These are phyloP conservation scores for Candida dendrica DNA, from an alignment of 805 yeast genomes.

Conservation along the genomic window DNA sequence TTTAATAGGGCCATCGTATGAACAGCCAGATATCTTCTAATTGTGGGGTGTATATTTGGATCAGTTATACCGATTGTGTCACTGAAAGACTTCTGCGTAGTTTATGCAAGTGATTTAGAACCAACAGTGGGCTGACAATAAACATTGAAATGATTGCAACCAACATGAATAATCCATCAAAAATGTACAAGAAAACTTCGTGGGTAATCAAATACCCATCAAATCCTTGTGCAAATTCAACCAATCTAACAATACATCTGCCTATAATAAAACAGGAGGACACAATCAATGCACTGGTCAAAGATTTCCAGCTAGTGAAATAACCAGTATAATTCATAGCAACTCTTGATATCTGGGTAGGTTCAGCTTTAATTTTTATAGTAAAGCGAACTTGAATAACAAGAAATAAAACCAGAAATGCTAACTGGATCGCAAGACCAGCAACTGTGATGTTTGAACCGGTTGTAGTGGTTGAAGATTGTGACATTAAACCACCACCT, in stretches of 20 bases:
- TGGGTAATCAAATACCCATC: conserved; percentile 20
- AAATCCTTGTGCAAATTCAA: conserved; percentile 25
- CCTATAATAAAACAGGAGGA: conserved; percentile 18
- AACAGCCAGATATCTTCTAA: too few species aligned
- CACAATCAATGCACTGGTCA: conserved; percentile 8
- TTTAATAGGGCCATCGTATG: too few species aligned
- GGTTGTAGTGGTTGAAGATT: background rate
- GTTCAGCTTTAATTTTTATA: conserved; percentile 3
- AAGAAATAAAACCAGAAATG: conserved; percentile 23
- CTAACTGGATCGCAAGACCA: conserved; percentile 25
- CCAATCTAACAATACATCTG: conserved; percentile 25
- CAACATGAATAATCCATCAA: conserved; percentile 25
- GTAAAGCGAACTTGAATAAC: conserved; percentile 13
- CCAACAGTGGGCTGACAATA: background rate
- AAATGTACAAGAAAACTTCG: conserved; percentile 22
- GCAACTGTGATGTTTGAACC: conserved; percentile 21
- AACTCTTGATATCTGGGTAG: background rate
- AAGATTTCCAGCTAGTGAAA: conserved; percentile 7
- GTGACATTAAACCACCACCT: conserved; percentile 26
- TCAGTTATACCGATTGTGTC: too few species aligned
- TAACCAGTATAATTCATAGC: background rate
- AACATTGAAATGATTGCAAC: background rate
- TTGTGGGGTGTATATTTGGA: too few species aligned
- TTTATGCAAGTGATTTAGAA: background rate
- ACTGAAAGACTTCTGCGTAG: too few species aligned